Evolutionary conservation across 257 asterid genomes (phyloP).

Genomic region (Solanum raphanifolium): DNA sequence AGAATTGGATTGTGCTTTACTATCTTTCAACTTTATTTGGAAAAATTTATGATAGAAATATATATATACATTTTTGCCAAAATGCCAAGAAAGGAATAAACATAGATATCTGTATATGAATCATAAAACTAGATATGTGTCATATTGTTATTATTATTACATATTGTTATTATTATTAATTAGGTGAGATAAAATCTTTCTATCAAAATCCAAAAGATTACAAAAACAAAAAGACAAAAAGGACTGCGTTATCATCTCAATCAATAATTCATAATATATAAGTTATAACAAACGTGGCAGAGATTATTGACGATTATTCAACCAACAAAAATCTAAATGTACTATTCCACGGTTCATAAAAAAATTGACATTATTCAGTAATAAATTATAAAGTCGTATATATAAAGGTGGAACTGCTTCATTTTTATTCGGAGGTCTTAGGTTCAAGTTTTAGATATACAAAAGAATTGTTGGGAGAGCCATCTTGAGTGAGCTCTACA

Average conservation of each 20-base stretch:
- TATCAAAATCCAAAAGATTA: background rate
- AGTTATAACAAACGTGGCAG: background rate
- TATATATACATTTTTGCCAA: background rate
- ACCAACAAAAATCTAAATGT: background rate
- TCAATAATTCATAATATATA: background rate
- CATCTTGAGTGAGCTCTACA: no score
- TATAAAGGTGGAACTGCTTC: no score
- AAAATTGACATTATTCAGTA: background rate
- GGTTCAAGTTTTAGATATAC: no score
- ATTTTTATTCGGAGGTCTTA: no score
- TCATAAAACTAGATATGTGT: background rate
- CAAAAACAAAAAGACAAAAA: background rate
- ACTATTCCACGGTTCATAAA: background rate
- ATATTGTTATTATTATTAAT: background rate
- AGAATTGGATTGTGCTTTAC: background rate
- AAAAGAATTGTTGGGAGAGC: no score
- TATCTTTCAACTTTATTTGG: background rate
- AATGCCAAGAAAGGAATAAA: background rate
- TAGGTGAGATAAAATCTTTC: background rate
- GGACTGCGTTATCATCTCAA: background rate
- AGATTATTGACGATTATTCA: background rate
- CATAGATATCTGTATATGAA: background rate
- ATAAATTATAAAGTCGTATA: no score
- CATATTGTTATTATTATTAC: background rate
- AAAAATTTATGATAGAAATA: background rate